Base-by-base conservation (phyloP, 139 green algal species). In the Chlorella sp. region DNA sequence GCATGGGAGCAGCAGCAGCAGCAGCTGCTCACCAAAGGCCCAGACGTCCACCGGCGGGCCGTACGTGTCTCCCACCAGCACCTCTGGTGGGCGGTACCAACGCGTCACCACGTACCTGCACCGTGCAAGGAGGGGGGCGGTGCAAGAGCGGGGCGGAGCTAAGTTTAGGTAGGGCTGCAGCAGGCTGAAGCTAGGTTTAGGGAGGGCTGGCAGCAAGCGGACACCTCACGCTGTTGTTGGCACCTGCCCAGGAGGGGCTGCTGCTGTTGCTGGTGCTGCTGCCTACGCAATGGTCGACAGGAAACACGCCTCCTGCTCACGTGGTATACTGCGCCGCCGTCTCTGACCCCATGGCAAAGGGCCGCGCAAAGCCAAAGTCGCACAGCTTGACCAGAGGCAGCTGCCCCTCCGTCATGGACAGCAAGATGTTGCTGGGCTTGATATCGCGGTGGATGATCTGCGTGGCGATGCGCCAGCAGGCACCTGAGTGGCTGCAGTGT, bases 61-160 rank as follows among this genome's bases (percentile, higher is more conserved):
- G 78, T 96, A 95, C n/a, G 50, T 31, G 35, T 82, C 78, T 5
- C 88, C 87, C 5, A 96, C 80, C 42, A 96, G 84, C 67, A 95
- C 80, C 83, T 96, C 91, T 3, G 91, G 91, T 0, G 88, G 70
- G 2, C 87, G 75, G 73, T 96, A 96, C 91, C 90, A 96, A 0
- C 90, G 82, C 0, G 91, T 96, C 70, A 90, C 84, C 34, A 96
- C 88, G 68, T 90, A 91, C 0, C 93, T 80, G 75, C 92, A 88
- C 1, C 88, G 75, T 62, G 91, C 82, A 5, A 49, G 67, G 26
- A 35, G 67, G 36, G 67, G 35, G 67, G 35, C 6, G 35, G 36
- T 55, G 42, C 10, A 55, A 17, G 42, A 17, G 17, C 42, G 10
- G 42, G 42, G 42, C 42, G 42, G 10, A 55, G 42, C 42, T n/a